phyloP scores from a whole-genome alignment of 345 rosid species.

The Eucalyptus coolabah region DNA sequence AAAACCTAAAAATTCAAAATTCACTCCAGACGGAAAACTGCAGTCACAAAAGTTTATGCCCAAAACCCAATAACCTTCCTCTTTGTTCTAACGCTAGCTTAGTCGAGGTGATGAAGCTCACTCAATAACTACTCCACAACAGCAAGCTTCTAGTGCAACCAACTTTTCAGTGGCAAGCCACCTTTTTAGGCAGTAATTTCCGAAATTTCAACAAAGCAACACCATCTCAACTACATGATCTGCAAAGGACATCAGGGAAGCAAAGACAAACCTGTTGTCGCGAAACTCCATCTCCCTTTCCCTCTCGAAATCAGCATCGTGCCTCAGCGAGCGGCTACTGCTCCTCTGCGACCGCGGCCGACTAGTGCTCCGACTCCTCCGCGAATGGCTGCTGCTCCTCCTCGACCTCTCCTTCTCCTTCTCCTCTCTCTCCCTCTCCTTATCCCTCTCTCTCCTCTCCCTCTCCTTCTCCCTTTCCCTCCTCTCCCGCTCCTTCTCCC shows the following conservation, averaged over 20 bases:
- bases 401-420: conserved; percentile 6
- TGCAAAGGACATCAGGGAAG: background rate
- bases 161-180: background rate
- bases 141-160: background rate
- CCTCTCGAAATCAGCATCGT: conserved; percentile 17
- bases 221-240: background rate
- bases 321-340: conserved; percentile 26
- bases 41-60: background rate
- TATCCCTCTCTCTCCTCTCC: background rate
- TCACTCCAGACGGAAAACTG: background rate
- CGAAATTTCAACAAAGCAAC: background rate
- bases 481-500: conserved; percentile 4
- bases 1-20: background rate
- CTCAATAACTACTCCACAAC: background rate
- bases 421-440: conserved; percentile 19
- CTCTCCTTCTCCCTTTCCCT: conserved; percentile 19
- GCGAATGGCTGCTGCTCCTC: conserved; percentile 3
- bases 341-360: conserved; percentile 22
- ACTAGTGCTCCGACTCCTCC: conserved; percentile 8
- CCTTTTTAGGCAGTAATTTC: background rate
- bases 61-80: background rate
- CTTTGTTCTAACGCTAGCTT: background rate
- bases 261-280: conserved; percentile 32
- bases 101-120: background rate
- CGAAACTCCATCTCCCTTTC: conserved; percentile 28